Evolutionary conservation across 2,329 filamentous ascomycete genomes (phyloP), one percentile per base, ranked within the genome.

Genomic region (Tothia fuscella): DNA sequence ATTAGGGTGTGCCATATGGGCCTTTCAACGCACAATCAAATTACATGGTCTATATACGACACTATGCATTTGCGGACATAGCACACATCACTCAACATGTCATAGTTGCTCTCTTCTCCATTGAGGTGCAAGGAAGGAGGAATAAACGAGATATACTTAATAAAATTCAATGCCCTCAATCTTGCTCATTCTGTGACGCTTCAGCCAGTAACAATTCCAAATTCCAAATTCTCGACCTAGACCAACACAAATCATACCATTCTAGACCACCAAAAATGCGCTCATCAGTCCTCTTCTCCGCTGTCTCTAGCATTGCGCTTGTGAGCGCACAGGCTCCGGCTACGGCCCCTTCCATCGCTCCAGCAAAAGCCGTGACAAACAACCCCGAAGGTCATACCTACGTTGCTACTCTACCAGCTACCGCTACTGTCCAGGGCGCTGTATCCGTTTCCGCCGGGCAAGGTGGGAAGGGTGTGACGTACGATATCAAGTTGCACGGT

Each of bases 311-410:
- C 21, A 16, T 25, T n/a, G 35, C 35, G 17, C 13, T 37, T 4
- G 21, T 25, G 17, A 37, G 22, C 35, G 35, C 35, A n/a, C 10
- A 37, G 9, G 33, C 32, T 13, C 12, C 13, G n/a, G 16, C 19
- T 6, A 20, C 5, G n/a, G n/a, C 3, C 3, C 6, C 22, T 6
- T 19, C 35, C 20, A 13, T 19, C 16, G 16, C 4, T n/a, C 6
- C 38, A 24, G 64, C 64, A 42, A 57, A 59, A 9, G 49, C 53
- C 19, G 51, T 60, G 21, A 50, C 47, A 31, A 50, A 48, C 51
- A 66, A 65, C 49, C 62, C 62, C 5, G 38, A 46, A 6, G 61
- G 62, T 32, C 60, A 56, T 13, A 49, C 49, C 38, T 66, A 63
- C 51, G 46, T 56, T 19, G 63, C 62, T 25, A 17, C 17, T 9